These are phyloP conservation scores for Closterium sp. DNA, from an alignment of 139 green algal genomes.

Conservation along the genomic window DNA sequence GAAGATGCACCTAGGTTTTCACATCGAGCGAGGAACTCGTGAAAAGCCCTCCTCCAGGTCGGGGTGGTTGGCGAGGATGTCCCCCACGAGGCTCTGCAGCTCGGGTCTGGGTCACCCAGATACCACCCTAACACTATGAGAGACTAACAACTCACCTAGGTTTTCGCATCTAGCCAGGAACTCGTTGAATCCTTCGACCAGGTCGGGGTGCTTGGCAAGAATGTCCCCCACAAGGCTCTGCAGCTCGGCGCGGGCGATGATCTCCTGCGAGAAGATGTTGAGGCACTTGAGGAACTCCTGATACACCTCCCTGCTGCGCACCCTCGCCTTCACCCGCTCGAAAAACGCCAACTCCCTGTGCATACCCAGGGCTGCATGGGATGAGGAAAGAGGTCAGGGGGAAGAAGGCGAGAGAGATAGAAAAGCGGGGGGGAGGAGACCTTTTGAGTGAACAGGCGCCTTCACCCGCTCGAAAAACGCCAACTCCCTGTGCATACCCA, in stretches of 20 bases:
- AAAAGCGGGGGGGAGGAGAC: too few species aligned
- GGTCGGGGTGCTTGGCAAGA: constrained; percentile 79
- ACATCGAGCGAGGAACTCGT: constrained; percentile 76
- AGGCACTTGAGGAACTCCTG: constrained; percentile 96
- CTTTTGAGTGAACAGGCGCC: too few species aligned
- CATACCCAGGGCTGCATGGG: constrained; percentile 38
- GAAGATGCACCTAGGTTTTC: constrained; percentile 58
- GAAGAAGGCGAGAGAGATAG: too few species aligned
- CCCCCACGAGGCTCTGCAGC: constrained; percentile 51
- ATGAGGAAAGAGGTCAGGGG: too few species aligned
- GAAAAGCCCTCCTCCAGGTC: constrained; percentile 85
- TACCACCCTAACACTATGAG: too few species aligned
- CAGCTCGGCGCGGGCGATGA: constrained; percentile 72
- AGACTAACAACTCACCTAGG: constrained; percentile 41
- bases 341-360: constrained; percentile 73
- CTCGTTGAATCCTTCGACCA: constrained; percentile 79
- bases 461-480: constrained; percentile 67
- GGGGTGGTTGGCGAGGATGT: constrained; percentile 81
- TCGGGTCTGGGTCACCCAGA: too few species aligned
- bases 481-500: constrained; percentile 67
- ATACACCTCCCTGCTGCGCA: constrained; percentile 82
- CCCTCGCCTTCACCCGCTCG: constrained; percentile 58
- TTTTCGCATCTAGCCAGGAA: constrained; percentile 75
- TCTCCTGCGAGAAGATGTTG: constrained; percentile 88
- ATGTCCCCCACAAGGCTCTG: constrained; percentile 76